These are phyloP conservation scores for Helotiales sp. DNA, from an alignment of 2,329 filamentous ascomycete species.

Conservation along the genomic window DNA sequence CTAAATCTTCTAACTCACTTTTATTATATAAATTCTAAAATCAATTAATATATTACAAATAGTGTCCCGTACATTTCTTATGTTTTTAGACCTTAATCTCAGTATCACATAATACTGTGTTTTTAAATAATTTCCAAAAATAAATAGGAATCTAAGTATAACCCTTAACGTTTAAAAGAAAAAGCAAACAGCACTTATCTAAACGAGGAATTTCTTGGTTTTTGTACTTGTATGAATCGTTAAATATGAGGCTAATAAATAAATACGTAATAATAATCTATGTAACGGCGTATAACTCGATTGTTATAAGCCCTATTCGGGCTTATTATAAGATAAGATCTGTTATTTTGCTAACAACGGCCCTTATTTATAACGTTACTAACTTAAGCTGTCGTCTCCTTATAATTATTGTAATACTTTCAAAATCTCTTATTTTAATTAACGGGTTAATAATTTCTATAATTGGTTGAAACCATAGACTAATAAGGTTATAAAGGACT, in stretches of 20 bases:
- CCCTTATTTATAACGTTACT: slow-evolving; percentile 14
- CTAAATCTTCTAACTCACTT: slow-evolving; percentile 12
- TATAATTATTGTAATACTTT: slow-evolving; percentile 18
- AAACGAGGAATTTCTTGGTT: slow-evolving; percentile 8
- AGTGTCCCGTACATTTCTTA: slow-evolving; percentile 36
- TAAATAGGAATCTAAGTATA: slow-evolving; percentile 30
- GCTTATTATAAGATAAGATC: slow-evolving; percentile 11
- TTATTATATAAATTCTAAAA: slow-evolving; percentile 31
- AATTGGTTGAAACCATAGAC: slow-evolving; percentile 21
- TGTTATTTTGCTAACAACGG: slow-evolving; percentile 18
- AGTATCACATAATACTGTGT: slow-evolving; percentile 37
- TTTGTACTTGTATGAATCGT: no score
- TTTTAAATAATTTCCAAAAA: slow-evolving; percentile 43
- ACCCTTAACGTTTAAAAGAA: slow-evolving; percentile 14
- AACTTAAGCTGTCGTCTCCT: slow-evolving; percentile 17
- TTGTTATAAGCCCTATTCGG: slow-evolving; percentile 15
- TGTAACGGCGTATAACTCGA: slow-evolving; percentile 20
- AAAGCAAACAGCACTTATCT: slow-evolving; percentile 24
- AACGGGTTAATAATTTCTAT: slow-evolving; percentile 20
- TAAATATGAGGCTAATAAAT: slow-evolving; percentile 16
- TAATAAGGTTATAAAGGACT: slow-evolving; percentile 21
- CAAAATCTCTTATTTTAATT: slow-evolving; percentile 13
- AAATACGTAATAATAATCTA: slow-evolving; percentile 21
- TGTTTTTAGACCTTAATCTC: slow-evolving; percentile 42
- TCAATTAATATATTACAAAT: slow-evolving; percentile 37